A percentile compares a stretch with the other conserved stretches of the same genome.
Evolutionary conservation across 306 rosid genomes (phyloP).

Genomic region (Hylodesmum podocarpum): DNA sequence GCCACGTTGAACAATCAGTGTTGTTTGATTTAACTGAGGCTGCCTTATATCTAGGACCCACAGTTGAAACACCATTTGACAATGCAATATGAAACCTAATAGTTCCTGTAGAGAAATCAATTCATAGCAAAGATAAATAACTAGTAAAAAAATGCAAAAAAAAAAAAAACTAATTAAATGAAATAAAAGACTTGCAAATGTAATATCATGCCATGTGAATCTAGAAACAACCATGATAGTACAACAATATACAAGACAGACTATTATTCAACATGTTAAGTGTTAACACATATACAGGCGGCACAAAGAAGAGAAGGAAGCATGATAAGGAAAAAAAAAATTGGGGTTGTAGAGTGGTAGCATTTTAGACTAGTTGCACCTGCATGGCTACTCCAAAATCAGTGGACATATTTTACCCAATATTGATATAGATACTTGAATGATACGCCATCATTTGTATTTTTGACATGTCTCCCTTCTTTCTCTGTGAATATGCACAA

Average conservation of each 20-base stretch:
- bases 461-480: not conserved
- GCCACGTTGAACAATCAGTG: slow-evolving; percentile 54
- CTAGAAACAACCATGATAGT: not conserved
- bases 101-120: slow-evolving; percentile 46
- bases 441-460: not conserved
- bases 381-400: not conserved
- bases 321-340: not conserved
- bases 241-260: not conserved
- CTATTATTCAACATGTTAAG: not conserved
- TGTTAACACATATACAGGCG: not conserved
- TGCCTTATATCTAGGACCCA: slow-evolving; percentile 60
- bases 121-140: slow-evolving; percentile 11
- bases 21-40: slow-evolving; percentile 49
- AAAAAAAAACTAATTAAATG: not conserved
- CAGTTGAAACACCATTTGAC: slow-evolving; percentile 61
- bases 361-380: slow-evolving; percentile 1
- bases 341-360: not conserved
- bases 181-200: not conserved
- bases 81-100: slow-evolving; percentile 59
- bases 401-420: not conserved
- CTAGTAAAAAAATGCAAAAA: not conserved
- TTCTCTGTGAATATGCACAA: no score
- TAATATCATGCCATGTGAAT: slow-evolving; percentile 1
- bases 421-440: not conserved
- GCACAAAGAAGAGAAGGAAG: slow-evolving; percentile 5